phyloP scores from a whole-genome alignment of 805 yeast species.

The Starmerella scarabaei region DNA sequence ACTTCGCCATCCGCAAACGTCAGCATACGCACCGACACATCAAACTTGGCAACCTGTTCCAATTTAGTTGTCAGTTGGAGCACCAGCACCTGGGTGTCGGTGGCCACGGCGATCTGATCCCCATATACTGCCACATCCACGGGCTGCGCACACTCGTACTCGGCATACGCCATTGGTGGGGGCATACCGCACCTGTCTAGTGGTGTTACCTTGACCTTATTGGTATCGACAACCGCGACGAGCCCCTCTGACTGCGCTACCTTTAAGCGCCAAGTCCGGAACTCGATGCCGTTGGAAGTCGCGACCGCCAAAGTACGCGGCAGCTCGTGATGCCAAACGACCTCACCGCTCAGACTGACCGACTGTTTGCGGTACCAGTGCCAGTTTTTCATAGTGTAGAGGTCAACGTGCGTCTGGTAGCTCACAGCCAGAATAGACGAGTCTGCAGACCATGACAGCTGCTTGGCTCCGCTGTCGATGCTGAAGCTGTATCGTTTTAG shows the following conservation, averaged over 20 bases:
- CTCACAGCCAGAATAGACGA: slow-evolving; percentile 61
- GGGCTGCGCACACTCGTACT: slow-evolving; percentile 46
- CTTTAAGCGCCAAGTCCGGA: slow-evolving; percentile 45
- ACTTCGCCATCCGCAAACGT: background rate
- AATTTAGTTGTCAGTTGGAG: background rate
- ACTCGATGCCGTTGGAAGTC: slow-evolving; percentile 9
- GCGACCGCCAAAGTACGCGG: slow-evolving; percentile 55
- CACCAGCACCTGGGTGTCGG: background rate
- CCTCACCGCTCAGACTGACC: slow-evolving; percentile 25
- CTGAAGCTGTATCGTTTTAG: slow-evolving; percentile 77
- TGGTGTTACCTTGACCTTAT: slow-evolving; percentile 61
- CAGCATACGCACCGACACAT: background rate
- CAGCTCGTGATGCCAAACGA: slow-evolving; percentile 81
- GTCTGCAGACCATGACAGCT: slow-evolving; percentile 66
- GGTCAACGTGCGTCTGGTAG: slow-evolving; percentile 48
- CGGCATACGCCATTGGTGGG: slow-evolving; percentile 78
- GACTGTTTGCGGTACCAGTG: slow-evolving; percentile 93
- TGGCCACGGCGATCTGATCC: background rate
- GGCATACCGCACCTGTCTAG: slow-evolving; percentile 78
- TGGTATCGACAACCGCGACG: slow-evolving; percentile 70
- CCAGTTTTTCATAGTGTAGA: slow-evolving; percentile 87
- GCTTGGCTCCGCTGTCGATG: slow-evolving; percentile 36
- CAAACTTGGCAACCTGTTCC: background rate
- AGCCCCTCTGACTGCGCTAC: slow-evolving; percentile 60
- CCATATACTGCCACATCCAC: slow-evolving; percentile 47